These are phyloP conservation scores for Piper longum DNA, from an alignment of 164 flowering plant species.

Conservation along the genomic window DNA sequence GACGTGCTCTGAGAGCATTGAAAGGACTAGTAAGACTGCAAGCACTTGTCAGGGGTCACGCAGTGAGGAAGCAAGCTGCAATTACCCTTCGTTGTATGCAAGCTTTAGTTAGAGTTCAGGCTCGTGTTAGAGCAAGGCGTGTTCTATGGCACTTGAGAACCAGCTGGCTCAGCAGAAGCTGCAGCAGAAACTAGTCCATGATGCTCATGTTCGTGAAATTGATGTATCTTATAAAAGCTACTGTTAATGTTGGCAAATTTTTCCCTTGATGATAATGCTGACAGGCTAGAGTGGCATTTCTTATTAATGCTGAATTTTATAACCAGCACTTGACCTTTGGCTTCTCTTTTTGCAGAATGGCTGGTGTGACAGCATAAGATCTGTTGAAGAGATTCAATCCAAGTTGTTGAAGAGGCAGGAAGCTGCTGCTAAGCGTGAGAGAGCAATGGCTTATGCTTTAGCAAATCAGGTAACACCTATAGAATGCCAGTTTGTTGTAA, in stretches of 20 bases:
- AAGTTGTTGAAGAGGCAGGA: slow-evolving; percentile 90
- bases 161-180: slow-evolving; percentile 54
- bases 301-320: background rate
- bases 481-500: no score
- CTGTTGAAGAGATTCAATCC: slow-evolving; percentile 83
- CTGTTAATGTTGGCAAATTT: background rate
- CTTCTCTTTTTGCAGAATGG: slow-evolving; percentile 48
- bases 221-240: slow-evolving; percentile 30
- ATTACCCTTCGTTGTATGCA: slow-evolving; percentile 97
- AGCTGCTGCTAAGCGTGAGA: slow-evolving; percentile 98
- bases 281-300: background rate
- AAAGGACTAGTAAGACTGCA: slow-evolving; percentile 96
- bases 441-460: slow-evolving; percentile 98
- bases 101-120: slow-evolving; percentile 98
- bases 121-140: slow-evolving; percentile 94
- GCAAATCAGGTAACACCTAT: slow-evolving; percentile 66
- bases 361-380: slow-evolving; percentile 93
- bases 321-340: slow-evolving; percentile 5
- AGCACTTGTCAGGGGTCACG: slow-evolving; percentile 97
- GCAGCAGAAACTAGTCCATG: slow-evolving; percentile 67
- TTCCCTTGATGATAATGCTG: background rate
- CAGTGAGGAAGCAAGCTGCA: slow-evolving; percentile 98
- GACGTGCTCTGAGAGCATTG: slow-evolving; percentile 85
- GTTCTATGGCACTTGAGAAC: slow-evolving; percentile 82
- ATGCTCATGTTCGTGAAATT: slow-evolving; percentile 71